These are phyloP conservation scores for Hirsutella minnesotensis DNA, from an alignment of 2,329 filamentous ascomycete species.

Conservation along the genomic window DNA sequence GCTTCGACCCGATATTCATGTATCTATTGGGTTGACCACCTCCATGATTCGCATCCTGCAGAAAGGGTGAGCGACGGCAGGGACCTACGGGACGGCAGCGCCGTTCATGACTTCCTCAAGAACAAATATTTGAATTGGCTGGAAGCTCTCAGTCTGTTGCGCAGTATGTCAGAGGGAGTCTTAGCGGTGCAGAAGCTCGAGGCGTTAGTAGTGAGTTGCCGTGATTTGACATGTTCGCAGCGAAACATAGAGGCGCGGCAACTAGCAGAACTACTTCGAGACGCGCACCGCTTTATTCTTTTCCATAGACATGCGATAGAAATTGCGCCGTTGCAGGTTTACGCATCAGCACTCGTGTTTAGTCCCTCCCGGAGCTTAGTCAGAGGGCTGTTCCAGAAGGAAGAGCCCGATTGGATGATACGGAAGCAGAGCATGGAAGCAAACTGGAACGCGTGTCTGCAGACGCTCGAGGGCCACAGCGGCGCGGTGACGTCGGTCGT, in stretches of 20 bases:
- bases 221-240: background rate
- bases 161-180: too few relatives aligned
- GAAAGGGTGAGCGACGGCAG: background rate
- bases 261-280: background rate
- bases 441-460: background rate
- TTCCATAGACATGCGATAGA: background rate
- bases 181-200: too few relatives aligned
- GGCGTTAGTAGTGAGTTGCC: background rate
- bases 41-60: background rate
- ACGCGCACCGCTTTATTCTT: background rate
- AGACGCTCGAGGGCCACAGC: too few relatives aligned
- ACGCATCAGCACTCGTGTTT: background rate
- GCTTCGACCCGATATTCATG: slow-evolving; percentile 3
- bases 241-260: background rate
- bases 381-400: background rate
- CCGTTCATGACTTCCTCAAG: slow-evolving; percentile 5
- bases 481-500: background rate
- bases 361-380: background rate
- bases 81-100: background rate
- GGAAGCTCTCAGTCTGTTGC: too few relatives aligned
- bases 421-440: background rate
- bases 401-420: background rate
- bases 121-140: too few relatives aligned
- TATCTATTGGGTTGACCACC: slow-evolving; percentile 7
- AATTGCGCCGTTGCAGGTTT: background rate